phyloP scores from a whole-genome alignment of 2,329 filamentous ascomycete species.

The Phaeosphaeriaceae sp. region DNA sequence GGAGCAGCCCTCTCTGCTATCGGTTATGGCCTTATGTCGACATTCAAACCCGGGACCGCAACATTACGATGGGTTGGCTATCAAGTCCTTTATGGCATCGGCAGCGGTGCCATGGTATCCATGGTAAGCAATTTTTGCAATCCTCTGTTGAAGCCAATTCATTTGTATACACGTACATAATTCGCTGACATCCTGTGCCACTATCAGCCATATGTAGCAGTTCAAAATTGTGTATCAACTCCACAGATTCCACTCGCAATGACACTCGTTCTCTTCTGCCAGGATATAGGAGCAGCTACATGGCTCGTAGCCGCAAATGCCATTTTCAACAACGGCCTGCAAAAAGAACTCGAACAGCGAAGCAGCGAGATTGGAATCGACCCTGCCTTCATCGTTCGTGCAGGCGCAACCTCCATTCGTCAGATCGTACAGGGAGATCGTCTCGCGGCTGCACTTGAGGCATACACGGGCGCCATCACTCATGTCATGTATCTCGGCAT shows the following conservation, averaged over 20 bases:
- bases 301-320: constrained; percentile 27
- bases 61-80: constrained; percentile 27
- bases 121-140: background rate
- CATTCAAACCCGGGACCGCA: constrained; percentile 26
- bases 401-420: background rate
- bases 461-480: background rate
- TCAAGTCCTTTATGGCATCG: constrained; percentile 28
- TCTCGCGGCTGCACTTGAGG: background rate
- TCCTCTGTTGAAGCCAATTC: no score
- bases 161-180: background rate
- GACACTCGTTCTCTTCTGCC: constrained; percentile 31
- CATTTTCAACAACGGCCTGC: constrained; percentile 7
- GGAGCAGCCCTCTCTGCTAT: constrained; percentile 43
- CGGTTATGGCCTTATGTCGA: constrained; percentile 49
- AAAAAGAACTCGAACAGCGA: background rate
- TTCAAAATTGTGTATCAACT: constrained; percentile 27
- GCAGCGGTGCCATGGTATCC: constrained; percentile 28
- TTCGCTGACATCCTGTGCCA: constrained; percentile 4
- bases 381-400: background rate
- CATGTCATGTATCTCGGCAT: background rate
- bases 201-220: constrained; percentile 18
- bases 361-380: background rate
- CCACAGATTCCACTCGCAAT: constrained; percentile 30
- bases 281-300: constrained; percentile 34
- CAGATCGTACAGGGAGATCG: background rate